phyloP scores from a whole-genome alignment of 2,329 filamentous ascomycete species.

The Phialocephala subalpina region DNA sequence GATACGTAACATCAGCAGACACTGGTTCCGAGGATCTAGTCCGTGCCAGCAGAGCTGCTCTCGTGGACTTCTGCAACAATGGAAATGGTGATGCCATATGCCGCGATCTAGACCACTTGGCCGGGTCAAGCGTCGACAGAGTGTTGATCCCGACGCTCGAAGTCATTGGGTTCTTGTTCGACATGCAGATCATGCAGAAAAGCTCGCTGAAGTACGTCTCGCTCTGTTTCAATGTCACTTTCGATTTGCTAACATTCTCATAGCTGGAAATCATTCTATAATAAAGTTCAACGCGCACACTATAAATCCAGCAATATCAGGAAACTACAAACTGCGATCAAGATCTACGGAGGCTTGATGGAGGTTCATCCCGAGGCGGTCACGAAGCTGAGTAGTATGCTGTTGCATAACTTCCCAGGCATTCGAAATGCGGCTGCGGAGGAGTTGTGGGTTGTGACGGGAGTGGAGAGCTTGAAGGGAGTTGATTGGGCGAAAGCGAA shows the following conservation, averaged over 20 bases:
- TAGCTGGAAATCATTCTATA: slow-evolving; percentile 68
- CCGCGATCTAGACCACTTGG: slow-evolving; percentile 6
- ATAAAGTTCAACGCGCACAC: slow-evolving; percentile 77
- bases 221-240: slow-evolving; percentile 9
- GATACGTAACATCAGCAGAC: slow-evolving; percentile 76
- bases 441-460: slow-evolving; percentile 58
- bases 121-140: slow-evolving; percentile 63
- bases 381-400: slow-evolving; percentile 74
- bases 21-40: slow-evolving; percentile 81
- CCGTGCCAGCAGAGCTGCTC: slow-evolving; percentile 70
- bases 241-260: not conserved
- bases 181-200: slow-evolving; percentile 60
- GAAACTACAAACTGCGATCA: slow-evolving; percentile 82
- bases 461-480: slow-evolving; percentile 52
- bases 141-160: slow-evolving; percentile 80
- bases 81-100: slow-evolving; percentile 52
- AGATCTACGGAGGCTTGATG: slow-evolving; percentile 78
- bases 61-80: slow-evolving; percentile 60
- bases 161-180: slow-evolving; percentile 78
- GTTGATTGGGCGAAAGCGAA: slow-evolving; percentile 57
- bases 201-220: slow-evolving; percentile 33
- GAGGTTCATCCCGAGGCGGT: slow-evolving; percentile 54
- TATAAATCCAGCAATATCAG: slow-evolving; percentile 85
- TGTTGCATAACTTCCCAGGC: slow-evolving; percentile 84
- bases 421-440: slow-evolving; percentile 69